Base-by-base conservation (phyloP, 176 grass and related monocot genomes). In the Pharus latifolius region DNA sequence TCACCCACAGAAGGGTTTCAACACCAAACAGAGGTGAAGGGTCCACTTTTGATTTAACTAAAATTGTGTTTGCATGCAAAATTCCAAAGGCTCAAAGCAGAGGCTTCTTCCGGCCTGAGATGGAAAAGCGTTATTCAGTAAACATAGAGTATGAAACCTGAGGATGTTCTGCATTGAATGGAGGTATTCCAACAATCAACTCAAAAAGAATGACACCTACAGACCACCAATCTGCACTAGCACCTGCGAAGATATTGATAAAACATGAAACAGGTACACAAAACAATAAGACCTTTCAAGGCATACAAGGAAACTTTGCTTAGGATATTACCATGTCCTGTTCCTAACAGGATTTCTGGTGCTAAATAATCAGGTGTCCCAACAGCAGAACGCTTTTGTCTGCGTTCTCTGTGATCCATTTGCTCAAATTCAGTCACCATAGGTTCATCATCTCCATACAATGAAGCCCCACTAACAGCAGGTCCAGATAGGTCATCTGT, bases 161-260 rank as follows among this genome's bases (percentile, higher is more conserved):
- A 35, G 96, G 87, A 70, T 99, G 90, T 85, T 91, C 96, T 42
- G 96, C 96, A 67, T 99, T 99, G 69, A 99, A 99, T 14, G 96
- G 96, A 73, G 96, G 96, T 84, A 99, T 91, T 69, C 96, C 96
- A 76, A 99, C 96, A 86, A 99, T 91, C 34, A 99, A 80, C 70
- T 99, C 96, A 81, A 99, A 99, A 65, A 99, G 88, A 85, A 99
- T 95, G 29, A 95, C 85, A 67, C 96, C 96, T 65, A 99, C 90
- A 44, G 96, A 99, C 96, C 96, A 99, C 96, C 96, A 99, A 99
- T 99, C 96, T 25, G 96, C 96, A 84, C 96, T 99, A 69, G 84
- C 77, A 91, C 90, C 96, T 99, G 82, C 19, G 40, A 73, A 44
- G 33, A 65, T 67, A 78, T 89, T 60, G 29, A 75, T 28, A 69